A percentile compares a stretch with the other conserved stretches of the same genome.
These are phyloP conservation scores for Penicillium paxilli DNA, from an alignment of 495 filamentous ascomycete species.

Conservation along the genomic window DNA sequence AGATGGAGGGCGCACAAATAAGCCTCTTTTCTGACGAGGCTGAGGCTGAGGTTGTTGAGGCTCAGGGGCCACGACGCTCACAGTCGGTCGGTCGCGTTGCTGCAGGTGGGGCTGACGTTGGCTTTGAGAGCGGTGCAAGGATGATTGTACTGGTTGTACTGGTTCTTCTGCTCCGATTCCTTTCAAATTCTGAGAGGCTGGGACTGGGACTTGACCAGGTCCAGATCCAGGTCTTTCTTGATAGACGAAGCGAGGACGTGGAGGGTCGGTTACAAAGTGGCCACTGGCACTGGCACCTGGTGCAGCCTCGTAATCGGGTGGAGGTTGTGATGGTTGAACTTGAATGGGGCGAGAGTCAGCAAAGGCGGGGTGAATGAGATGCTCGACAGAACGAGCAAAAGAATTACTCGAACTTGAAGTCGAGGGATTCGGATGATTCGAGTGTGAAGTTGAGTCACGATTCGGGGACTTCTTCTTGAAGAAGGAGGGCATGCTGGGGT, in stretches of 20 bases:
- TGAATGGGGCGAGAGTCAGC: conserved; percentile 6
- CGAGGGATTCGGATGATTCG: neutral
- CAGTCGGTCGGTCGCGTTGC: conserved; percentile 28
- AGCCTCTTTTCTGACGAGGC: conserved; percentile 15
- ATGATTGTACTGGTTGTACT: conserved; percentile 11
- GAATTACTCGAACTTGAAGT: neutral
- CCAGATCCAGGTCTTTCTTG: no score
- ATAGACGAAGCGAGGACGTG: no score
- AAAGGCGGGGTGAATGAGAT: conserved; percentile 27
- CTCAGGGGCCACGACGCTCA: conserved; percentile 18
- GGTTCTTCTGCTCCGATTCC: conserved; percentile 4
- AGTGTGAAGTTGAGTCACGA: conserved; percentile 3
- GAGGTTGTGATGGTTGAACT: conserved; percentile 14
- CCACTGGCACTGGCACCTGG: no score
- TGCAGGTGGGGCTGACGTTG: conserved; percentile 28
- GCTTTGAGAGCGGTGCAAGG: conserved; percentile 31
- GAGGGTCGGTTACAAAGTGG: no score
- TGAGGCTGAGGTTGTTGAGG: conserved; percentile 8
- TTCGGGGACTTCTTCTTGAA: conserved; percentile 28
- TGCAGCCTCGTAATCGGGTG: conserved; percentile 19
- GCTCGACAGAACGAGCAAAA: conserved; percentile 32
- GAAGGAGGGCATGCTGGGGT: conserved; percentile 31
- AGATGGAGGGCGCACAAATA: conserved; percentile 21
- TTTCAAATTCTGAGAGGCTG: conserved; percentile 4
- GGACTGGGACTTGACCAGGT: conserved; percentile 14